Conservation (phyloP, 1,284 basidiomycete genomes). For the Mycosarcoma mackinlayi region DNA sequence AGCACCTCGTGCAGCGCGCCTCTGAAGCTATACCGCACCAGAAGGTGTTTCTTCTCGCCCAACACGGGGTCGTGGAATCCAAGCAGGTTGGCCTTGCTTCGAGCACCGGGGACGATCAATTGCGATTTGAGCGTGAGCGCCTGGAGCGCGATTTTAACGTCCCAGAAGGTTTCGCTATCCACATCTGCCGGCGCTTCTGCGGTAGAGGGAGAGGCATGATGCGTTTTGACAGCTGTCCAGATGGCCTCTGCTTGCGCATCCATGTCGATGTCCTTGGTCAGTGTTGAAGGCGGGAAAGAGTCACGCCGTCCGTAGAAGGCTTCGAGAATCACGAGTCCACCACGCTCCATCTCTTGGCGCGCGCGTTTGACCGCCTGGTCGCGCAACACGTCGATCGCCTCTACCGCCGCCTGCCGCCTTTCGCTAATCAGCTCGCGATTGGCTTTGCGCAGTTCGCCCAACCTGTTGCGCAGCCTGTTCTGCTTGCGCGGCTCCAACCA, state of each 20-base stretch:
- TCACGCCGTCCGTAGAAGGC: constrained; percentile 73
- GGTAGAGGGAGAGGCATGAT: background rate
- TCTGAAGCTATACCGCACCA: constrained; percentile 80
- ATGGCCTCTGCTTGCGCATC: background rate
- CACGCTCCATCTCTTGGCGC: constrained; percentile 68
- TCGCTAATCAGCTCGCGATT: constrained; percentile 75
- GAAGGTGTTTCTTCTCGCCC: constrained; percentile 75
- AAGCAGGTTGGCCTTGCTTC: constrained; percentile 76
- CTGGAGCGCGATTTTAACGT: constrained; percentile 84
- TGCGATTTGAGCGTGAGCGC: constrained; percentile 82
- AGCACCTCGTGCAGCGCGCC: constrained; percentile 79
- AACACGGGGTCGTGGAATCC: constrained; percentile 83
- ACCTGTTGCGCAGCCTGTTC: constrained; percentile 68
- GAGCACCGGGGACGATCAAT: constrained; percentile 80
- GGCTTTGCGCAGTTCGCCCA: constrained; percentile 73
- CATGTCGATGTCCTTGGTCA: background rate
- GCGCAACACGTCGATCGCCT: constrained; percentile 71
- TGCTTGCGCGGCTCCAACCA: constrained; percentile 74
- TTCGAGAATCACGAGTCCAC: constrained; percentile 77
- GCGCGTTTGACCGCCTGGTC: constrained; percentile 70
- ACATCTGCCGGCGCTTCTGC: background rate
- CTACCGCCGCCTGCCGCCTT: constrained; percentile 74
- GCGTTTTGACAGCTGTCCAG: constrained; percentile 5
- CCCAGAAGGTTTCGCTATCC: constrained; percentile 72
- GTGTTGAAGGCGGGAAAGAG: constrained; percentile 38